These are phyloP conservation scores for Pseudocercospora fuligena DNA, from an alignment of 2,329 filamentous ascomycete genomes.

Conservation along the genomic window DNA sequence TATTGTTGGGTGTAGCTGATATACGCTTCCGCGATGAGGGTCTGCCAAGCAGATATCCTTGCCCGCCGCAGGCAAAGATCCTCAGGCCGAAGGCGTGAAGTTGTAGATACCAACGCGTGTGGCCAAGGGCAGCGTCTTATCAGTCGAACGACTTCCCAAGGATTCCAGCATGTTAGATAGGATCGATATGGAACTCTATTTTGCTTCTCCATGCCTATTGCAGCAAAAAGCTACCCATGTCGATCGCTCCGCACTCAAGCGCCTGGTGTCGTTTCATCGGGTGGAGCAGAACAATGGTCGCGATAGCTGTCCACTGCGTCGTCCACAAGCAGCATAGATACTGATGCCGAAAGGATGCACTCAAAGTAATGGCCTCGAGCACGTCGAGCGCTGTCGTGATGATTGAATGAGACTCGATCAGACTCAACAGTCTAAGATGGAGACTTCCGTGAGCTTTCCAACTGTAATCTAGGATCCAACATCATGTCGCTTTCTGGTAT, in stretches of 20 bases:
- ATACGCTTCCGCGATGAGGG: neutral
- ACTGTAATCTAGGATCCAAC: neutral
- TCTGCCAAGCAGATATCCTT: neutral
- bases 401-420: neutral
- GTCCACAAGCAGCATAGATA: neutral
- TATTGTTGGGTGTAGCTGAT: neutral
- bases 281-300: neutral
- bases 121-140: neutral
- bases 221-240: constrained; percentile 6
- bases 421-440: neutral
- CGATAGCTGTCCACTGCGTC: neutral
- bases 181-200: constrained; percentile 2
- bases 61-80: neutral
- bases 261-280: neutral
- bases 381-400: too few species aligned
- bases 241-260: constrained; percentile 1
- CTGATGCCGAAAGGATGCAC: too few species aligned
- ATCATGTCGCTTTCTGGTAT: neutral
- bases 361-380: too few species aligned
- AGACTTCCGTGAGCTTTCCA: neutral
- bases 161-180: neutral
- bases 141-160: neutral
- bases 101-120: neutral
- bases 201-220: neutral
- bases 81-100: neutral